phyloP scores from a whole-genome alignment of 495 filamentous ascomycete species.

The Hypoxylon perforatum region DNA sequence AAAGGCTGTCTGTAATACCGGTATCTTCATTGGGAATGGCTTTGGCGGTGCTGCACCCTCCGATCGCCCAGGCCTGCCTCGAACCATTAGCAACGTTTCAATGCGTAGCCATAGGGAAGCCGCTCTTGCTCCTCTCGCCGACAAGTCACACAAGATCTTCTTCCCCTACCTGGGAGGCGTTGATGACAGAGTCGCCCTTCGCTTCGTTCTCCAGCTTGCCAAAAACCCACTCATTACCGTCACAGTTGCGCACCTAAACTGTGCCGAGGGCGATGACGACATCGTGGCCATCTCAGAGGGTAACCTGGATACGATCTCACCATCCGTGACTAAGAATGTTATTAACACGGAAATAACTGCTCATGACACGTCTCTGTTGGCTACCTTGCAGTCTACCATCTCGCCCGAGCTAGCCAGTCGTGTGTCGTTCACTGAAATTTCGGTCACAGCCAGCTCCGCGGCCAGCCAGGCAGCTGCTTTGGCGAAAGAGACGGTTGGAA shows the following conservation, averaged over 20 bases:
- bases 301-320: conserved; percentile 40
- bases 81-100: conserved; percentile 67
- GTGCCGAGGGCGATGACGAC: conserved; percentile 44
- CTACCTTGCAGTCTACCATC: conserved; percentile 70
- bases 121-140: conserved; percentile 59
- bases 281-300: conserved; percentile 45
- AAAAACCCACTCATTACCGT: conserved; percentile 80
- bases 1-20: conserved; percentile 71
- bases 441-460: conserved; percentile 40
- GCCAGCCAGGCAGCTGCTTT: conserved; percentile 45
- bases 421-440: conserved; percentile 66
- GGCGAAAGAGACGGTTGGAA: conserved; percentile 70
- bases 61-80: conserved; percentile 50
- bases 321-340: conserved; percentile 32
- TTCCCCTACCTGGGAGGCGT: conserved; percentile 86
- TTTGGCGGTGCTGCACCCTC: conserved; percentile 64
- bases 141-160: conserved; percentile 86
- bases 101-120: conserved; percentile 63
- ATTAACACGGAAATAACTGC: conserved; percentile 51
- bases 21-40: conserved; percentile 84
- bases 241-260: conserved; percentile 69
- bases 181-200: conserved; percentile 85
- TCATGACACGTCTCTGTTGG: conserved; percentile 72
- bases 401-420: conserved; percentile 66
- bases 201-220: conserved; percentile 83